Evolutionary conservation across 176 grass and related monocot species (phyloP), one percentile per base, ranked within the genome.

Genomic region (Elymus sibiricus): DNA sequence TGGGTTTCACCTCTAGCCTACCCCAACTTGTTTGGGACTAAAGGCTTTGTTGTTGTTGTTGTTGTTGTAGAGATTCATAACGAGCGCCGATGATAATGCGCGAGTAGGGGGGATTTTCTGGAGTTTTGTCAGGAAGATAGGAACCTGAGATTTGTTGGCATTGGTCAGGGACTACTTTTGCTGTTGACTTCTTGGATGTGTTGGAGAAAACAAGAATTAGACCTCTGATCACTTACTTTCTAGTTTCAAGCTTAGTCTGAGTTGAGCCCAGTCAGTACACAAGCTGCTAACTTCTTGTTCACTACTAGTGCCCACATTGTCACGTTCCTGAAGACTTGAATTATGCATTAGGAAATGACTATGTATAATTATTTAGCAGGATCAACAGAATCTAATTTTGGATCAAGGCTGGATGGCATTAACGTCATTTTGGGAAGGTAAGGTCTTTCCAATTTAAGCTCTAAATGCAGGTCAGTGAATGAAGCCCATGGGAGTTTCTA

Each of bases 361-460:
- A 61, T 89, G 16, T 75, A 32, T 63, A 74, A 66, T 77, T 68
- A 74, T 79, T 82, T 82, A 60, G 51, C 84, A 95, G 97, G 80
- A 72, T 86, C 84, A 62, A 86, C 53, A 65, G 92, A 95, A 67
- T 83, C 35, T 47, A 94, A 76, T 81, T 82, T 64, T 88, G 82
- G 93, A 80, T 86, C 86, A 49, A 94, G 83, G 64, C 77, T 98
- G 83, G 79, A 81, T 86, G 93, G 92, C 44, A 94, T 98, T 86
- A 93, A 94, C 13, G 26, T 95, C 84, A 60, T 89, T 67, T 86
- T 95, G 28, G 97, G 94, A 92, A 94, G 94, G 97, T 95, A 86
- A 81, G 62, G 11, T 15, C 32, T 76, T 67, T 82, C 77, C 62
- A 70, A n/a, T 88, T 75, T 31, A 73, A 82, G 25, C 19, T 79